These are phyloP conservation scores for Fagopyrum tataricum DNA, from an alignment of 148 eudicot genomes.

Conservation along the genomic window DNA sequence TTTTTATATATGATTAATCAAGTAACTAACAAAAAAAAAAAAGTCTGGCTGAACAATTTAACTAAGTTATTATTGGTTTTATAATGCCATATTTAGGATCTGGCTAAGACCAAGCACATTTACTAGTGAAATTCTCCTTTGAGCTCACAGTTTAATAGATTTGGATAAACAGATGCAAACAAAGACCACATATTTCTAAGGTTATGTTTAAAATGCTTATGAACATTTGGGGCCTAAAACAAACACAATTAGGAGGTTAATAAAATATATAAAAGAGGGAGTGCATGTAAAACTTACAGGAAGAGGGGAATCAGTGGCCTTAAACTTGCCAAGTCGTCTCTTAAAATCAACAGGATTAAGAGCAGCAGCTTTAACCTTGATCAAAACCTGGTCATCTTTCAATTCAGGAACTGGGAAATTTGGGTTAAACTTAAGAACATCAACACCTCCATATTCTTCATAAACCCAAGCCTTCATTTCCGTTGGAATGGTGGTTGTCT, in stretches of 20 bases:
- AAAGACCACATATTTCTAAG: no score
- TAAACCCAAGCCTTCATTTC: slow-evolving; percentile 92
- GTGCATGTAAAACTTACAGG: slow-evolving; percentile 44
- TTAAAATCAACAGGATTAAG: slow-evolving; percentile 89
- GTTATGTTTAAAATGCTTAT: no score
- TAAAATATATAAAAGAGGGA: neutral
- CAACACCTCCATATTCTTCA: slow-evolving; percentile 77
- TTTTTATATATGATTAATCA: no score
- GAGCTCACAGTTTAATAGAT: no score
- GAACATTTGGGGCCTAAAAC: neutral
- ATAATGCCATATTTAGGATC: no score
- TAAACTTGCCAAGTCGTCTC: slow-evolving; percentile 71
- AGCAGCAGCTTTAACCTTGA: slow-evolving; percentile 85
- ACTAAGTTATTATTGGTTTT: no score
- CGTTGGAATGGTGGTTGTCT: slow-evolving; percentile 31
- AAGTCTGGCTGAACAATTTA: no score
- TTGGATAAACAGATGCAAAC: no score
- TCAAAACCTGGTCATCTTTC: slow-evolving; percentile 71
- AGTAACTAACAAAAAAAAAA: no score
- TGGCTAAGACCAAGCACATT: no score
- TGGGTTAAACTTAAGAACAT: slow-evolving; percentile 55
- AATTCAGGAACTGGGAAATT: slow-evolving; percentile 61
- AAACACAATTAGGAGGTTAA: neutral
- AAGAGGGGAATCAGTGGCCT: slow-evolving; percentile 89
- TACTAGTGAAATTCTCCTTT: no score